Evolutionary conservation across 1,284 basidiomycete species (phyloP), one percentile per base, ranked within the genome.

Genomic region (Tausonia pullulans): DNA sequence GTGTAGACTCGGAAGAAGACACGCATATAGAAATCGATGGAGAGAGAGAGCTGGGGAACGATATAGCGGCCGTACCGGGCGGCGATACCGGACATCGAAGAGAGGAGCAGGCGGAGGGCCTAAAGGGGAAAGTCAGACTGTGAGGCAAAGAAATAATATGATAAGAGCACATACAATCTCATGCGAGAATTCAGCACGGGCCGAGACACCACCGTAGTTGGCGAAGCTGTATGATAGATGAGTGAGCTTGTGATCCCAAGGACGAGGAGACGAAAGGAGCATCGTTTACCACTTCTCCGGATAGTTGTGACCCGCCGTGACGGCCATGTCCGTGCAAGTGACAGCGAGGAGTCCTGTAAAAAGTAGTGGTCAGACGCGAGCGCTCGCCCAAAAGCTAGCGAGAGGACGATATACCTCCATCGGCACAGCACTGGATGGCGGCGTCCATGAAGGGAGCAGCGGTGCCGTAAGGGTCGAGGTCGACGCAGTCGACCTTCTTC

Each of bases 1-100:
- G 85, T 82, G 68, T 84, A 79, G 4, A 99, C 80, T 13, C 87
- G 84, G 9, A 98, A 84, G 72, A 98, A 99, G 13, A 98, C 75
- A 6, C 96, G 87, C 41, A 97, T 86, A 75, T 99, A 98, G 74
- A 98, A 99, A 74, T 98, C 96, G 73, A 99, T 97, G 10, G 91
- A 95, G 49, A 99, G 81, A 0, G 88, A 93, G 6, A 98, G 76
- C n/a, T 97, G 77, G 1, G 95, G 95, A 69, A 89, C 84, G 69
- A 98, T 91, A 72, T 86, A 88, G 57, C 92, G 85, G 0, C 95
- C 94, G 72, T 98, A 98, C 70, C 92, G 83, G 14, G 88, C 85
- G 0, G 95, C 96, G 2, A 91, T 86, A 0, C 85, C 87, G 0
- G 92, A 87, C 52, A 98, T 78, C 0, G 88, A 80, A 75, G 95